Percentiles rank a stretch among this genome's conserved stretches.
These are phyloP conservation scores for Venturia pyrina DNA, from an alignment of 2,329 filamentous ascomycete species.

Conservation along the genomic window DNA sequence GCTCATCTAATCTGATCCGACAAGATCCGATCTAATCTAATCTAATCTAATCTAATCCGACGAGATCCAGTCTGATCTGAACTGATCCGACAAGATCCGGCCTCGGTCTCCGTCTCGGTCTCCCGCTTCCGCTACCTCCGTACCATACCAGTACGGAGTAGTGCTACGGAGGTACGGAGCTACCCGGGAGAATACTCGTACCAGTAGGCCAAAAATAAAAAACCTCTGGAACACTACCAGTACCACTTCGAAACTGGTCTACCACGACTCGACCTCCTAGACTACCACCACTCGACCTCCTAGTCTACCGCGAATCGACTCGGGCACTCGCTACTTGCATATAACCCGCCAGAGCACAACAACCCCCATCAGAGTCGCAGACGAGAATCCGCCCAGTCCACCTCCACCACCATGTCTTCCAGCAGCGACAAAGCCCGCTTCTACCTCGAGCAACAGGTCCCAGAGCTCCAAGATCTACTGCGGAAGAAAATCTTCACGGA, in stretches of 20 bases:
- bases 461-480: constrained; percentile 86
- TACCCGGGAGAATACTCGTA: no score
- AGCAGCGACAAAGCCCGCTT: constrained; percentile 91
- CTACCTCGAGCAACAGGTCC: constrained; percentile 84
- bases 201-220: neutral
- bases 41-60: constrained; percentile 7
- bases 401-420: constrained; percentile 53
- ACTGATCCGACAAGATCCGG: neutral
- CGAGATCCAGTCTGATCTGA: no score
- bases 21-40: no score
- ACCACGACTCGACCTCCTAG: neutral
- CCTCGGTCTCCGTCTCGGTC: neutral
- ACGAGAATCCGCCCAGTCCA: neutral
- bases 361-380: neutral
- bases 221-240: neutral
- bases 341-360: neutral
- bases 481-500: constrained; percentile 85
- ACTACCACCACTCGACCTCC: neutral
- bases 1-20: constrained; percentile 5
- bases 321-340: neutral
- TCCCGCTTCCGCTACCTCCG: no score
- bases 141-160: no score
- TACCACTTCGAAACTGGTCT: neutral
- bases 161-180: no score
- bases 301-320: no score